Evolutionary conservation across 768 basidiomycete genomes (phyloP).

Genomic region (Termitomyces sp.): DNA sequence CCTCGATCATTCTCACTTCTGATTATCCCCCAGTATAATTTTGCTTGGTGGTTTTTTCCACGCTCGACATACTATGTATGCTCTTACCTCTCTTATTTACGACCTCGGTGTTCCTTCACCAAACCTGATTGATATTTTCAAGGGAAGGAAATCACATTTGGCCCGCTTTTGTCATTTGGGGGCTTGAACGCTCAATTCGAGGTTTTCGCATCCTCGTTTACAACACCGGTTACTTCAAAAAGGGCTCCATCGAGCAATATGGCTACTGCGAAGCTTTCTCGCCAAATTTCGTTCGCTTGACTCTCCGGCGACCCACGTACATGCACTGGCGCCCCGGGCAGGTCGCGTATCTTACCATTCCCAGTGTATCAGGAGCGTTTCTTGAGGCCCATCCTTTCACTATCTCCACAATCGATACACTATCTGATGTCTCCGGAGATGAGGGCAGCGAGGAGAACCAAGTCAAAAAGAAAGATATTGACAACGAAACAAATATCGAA

Average conservation of each 20-base stretch:
- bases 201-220: constrained; percentile 33
- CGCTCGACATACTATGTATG: constrained; percentile 18
- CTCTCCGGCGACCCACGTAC: constrained; percentile 30
- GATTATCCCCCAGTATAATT: constrained; percentile 22
- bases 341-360: constrained; percentile 44
- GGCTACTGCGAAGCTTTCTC: constrained; percentile 38
- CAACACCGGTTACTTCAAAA: constrained; percentile 36
- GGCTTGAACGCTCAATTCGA: constrained; percentile 46
- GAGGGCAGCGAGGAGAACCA: neutral
- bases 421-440: neutral
- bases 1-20: neutral
- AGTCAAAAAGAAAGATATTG: neutral
- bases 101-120: neutral
- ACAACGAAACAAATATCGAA: neutral
- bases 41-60: constrained; percentile 38
- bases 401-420: constrained; percentile 38
- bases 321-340: constrained; percentile 51
- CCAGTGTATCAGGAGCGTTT: constrained; percentile 35
- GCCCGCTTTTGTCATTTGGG: constrained; percentile 51
- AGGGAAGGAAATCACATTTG: constrained; percentile 29
- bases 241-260: constrained; percentile 20
- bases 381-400: constrained; percentile 61
- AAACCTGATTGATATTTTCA: neutral
- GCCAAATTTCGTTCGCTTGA: constrained; percentile 40
- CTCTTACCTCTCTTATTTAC: constrained; percentile 12